Evolutionary conservation across 768 basidiomycete species (phyloP).

Genomic region (Gautieria morchelliformis): DNA sequence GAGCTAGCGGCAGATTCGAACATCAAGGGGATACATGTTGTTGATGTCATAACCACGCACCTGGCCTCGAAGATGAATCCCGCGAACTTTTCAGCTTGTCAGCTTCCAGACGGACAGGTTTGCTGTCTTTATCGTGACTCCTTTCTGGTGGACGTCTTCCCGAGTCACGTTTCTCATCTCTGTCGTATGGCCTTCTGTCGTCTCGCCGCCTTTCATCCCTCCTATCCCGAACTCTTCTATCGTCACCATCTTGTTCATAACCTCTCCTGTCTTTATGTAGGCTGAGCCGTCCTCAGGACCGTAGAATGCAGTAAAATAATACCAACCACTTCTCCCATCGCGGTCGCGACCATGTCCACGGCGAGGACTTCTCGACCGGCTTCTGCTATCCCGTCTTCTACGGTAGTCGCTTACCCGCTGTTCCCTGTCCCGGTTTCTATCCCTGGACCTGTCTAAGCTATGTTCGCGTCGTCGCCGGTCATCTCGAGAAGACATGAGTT

Average conservation of each 20-base stretch:
- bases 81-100: slow-evolving; percentile 19
- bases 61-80: background rate
- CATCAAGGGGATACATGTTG: background rate
- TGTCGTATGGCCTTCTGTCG: slow-evolving; percentile 7
- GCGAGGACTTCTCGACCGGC: slow-evolving; percentile 9
- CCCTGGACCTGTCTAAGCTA: slow-evolving; percentile 44
- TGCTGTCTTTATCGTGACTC: slow-evolving; percentile 23
- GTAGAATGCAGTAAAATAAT: background rate
- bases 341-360: slow-evolving; percentile 10
- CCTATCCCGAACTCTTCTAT: slow-evolving; percentile 5
- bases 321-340: slow-evolving; percentile 4
- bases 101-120: slow-evolving; percentile 22
- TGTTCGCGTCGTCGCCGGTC: slow-evolving; percentile 50
- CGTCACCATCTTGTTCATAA: background rate
- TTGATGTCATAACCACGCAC: background rate
- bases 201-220: slow-evolving; percentile 10
- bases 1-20: background rate
- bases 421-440: slow-evolving; percentile 33
- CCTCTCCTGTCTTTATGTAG: slow-evolving; percentile 6
- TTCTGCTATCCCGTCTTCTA: slow-evolving; percentile 17
- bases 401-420: slow-evolving; percentile 20
- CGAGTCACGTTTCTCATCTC: slow-evolving; percentile 23
- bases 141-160: slow-evolving; percentile 32
- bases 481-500: slow-evolving; percentile 45
- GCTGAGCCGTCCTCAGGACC: background rate